Percentiles rank a stretch among this genome's conserved stretches.
Conservation (phyloP, 2,329 filamentous ascomycete genomes). For the Aspergillus spinulosporus region DNA sequence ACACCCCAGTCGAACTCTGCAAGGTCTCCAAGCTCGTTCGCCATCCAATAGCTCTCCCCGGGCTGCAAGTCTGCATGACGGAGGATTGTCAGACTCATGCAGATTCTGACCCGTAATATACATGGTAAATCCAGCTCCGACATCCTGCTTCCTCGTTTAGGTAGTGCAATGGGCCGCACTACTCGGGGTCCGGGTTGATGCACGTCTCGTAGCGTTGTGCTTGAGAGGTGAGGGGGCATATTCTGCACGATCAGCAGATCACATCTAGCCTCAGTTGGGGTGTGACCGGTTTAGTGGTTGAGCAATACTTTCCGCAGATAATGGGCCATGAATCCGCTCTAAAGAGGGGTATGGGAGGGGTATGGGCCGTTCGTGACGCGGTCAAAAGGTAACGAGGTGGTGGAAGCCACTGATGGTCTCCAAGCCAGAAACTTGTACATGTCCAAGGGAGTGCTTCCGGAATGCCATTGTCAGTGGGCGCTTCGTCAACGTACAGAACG, state of each 20-base stretch:
- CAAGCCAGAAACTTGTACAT: background rate
- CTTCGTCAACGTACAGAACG: background rate
- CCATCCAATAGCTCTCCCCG: background rate
- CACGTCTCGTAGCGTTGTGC: background rate
- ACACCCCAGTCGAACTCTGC: background rate
- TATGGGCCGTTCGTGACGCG: background rate
- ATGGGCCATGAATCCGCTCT: background rate
- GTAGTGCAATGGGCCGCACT: background rate
- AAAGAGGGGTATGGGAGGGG: background rate
- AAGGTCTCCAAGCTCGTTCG: slow-evolving; percentile 3
- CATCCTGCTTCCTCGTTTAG: background rate
- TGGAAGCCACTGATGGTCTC: background rate
- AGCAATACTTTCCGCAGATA: background rate
- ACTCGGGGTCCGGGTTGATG: background rate
- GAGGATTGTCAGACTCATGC: slow-evolving; percentile 5
- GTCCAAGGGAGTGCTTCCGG: background rate
- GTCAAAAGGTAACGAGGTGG: background rate
- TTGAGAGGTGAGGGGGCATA: background rate
- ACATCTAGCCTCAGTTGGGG: background rate
- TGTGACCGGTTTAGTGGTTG: background rate
- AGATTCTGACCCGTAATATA: slow-evolving; percentile 8
- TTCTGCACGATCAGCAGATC: background rate
- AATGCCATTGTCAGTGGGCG: slow-evolving; percentile 7
- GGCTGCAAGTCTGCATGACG: background rate
- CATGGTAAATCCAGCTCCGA: background rate